These are phyloP conservation scores for Phytophthora fragariae DNA, from an alignment of 352 stramenopile genomes.

Conservation along the genomic window DNA sequence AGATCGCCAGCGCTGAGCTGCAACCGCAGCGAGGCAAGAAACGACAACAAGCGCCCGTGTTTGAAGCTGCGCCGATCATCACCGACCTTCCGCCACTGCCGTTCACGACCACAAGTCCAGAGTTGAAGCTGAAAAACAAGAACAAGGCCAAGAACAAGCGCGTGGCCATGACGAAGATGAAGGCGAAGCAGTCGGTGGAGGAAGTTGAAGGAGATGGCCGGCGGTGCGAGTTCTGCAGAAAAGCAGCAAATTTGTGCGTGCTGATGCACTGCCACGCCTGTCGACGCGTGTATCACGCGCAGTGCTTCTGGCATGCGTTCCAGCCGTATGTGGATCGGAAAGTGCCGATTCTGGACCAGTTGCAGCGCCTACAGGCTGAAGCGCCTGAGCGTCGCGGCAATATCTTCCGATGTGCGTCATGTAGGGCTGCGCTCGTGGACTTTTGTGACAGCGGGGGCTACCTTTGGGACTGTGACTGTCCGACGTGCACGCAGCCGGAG, in stretches of 20 bases:
- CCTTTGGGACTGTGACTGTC: slow-evolving; percentile 50
- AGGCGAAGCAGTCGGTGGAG: slow-evolving; percentile 6
- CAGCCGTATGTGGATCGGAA: slow-evolving; percentile 35
- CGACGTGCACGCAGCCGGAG: slow-evolving; percentile 47
- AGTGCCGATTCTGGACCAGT: slow-evolving; percentile 42
- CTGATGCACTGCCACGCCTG: slow-evolving; percentile 51
- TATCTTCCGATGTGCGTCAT: slow-evolving; percentile 58
- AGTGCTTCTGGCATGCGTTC: slow-evolving; percentile 51
- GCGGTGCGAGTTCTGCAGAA: slow-evolving; percentile 56
- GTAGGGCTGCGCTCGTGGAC: slow-evolving; percentile 54
- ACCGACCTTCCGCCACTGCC: slow-evolving; percentile 43
- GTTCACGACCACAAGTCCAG: slow-evolving; percentile 31
- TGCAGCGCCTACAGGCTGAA: slow-evolving; percentile 40
- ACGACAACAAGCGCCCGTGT: slow-evolving; percentile 21
- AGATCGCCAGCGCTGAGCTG: not conserved
- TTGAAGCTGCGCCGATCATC: slow-evolving; percentile 37
- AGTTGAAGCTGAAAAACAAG: slow-evolving; percentile 16
- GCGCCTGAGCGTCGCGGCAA: slow-evolving; percentile 35
- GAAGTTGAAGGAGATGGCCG: slow-evolving; percentile 19
- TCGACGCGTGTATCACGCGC: slow-evolving; percentile 52
- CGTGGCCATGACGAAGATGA: slow-evolving; percentile 10
- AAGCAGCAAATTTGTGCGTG: slow-evolving; percentile 41
- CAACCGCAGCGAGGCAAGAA: slow-evolving; percentile 30
- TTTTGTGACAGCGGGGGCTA: slow-evolving; percentile 46
- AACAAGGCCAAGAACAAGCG: slow-evolving; percentile 8